Base-by-base conservation (phyloP, 1,284 basidiomycete species). In the Cerrena zonata region DNA sequence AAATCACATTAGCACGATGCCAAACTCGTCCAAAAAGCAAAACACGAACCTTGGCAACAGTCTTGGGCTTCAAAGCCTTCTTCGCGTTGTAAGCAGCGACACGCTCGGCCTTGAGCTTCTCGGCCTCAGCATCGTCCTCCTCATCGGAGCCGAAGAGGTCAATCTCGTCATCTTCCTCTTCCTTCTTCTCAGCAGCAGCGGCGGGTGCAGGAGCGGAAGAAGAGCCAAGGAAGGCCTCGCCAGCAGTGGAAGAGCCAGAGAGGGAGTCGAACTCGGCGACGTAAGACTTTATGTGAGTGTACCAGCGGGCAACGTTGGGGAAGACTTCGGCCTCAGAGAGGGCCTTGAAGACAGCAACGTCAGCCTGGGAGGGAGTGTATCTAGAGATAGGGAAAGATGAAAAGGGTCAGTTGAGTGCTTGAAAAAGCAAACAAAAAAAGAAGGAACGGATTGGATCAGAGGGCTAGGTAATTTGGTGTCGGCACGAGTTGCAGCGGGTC, bases 61-160 rank as follows among this genome's bases (percentile, higher is more conserved):
- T 77, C 77, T 94, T 93, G 58, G 87, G 84, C 78, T 98, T 98
- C 66, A 76, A 79, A 25, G 92, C 92, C 78, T 97, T 98, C 80
- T 92, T 94, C 50, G 78, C 87, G 62, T 91, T 84, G 77, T 99
- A 99, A 53, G 85, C 89, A 58, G 91, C 93, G 53, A 99, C 83
- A 74, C 96, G 93, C 73, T 98, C 87, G 25, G 87, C 86, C 80
- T 98, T 99, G 79, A 99, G 66, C 57, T 80, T 81, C 76, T 98
- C 96, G 36, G 92, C 90, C 74, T 96, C 96, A 47, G 77, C 90
- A 69, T 97, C 93, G 21, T 84, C 91, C 59, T 92, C 94, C 47
- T 94, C 94, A 56, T 95, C 92, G 56, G 84, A 86, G 54, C 88
- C 91, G 75, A 96, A 94, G 54, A 97, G 84, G 74, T 95, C 92